Conservation (phyloP, 2,329 filamentous ascomycete species). For the Diaporthe ampelina region DNA sequence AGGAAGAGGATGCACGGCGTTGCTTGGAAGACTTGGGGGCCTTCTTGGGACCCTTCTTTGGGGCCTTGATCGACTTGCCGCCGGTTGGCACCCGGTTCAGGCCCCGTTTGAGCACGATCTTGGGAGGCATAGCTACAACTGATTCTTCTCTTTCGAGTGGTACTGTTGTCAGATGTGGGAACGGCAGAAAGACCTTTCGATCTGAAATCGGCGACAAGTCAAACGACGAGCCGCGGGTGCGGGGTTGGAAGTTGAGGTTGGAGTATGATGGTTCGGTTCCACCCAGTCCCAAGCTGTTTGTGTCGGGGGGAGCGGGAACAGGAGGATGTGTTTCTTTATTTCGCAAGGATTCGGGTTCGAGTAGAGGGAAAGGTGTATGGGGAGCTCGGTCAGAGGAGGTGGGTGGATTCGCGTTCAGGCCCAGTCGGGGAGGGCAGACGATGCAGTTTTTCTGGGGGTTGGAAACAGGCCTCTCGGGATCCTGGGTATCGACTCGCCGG, state of each 20-base stretch:
- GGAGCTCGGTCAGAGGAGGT: constrained; percentile 12
- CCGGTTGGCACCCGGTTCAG: constrained; percentile 34
- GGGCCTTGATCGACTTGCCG: constrained; percentile 42
- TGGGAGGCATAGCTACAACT: constrained; percentile 31
- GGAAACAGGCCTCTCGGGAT: constrained; percentile 55
- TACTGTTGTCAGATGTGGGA: neutral
- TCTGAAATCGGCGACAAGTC: too few relatives aligned
- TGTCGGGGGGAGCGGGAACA: neutral
- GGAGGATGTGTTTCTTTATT: neutral
- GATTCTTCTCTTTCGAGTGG: neutral
- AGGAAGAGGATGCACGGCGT: constrained; percentile 65
- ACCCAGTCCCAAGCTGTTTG: neutral
- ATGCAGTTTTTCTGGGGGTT: constrained; percentile 45
- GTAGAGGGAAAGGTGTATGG: constrained; percentile 1
- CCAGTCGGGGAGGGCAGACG: constrained; percentile 39
- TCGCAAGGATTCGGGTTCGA: neutral
- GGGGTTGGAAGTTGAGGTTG: neutral
- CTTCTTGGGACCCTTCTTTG: constrained; percentile 38
- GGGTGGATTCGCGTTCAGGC: constrained; percentile 35
- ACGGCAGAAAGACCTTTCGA: too few relatives aligned
- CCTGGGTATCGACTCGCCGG: constrained; percentile 1
- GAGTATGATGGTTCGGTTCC: neutral
- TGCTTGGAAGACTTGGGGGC: constrained; percentile 46
- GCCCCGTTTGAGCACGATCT: constrained; percentile 38
- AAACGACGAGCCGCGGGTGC: neutral